Conservation (phyloP, 352 stramenopile genomes). For the Phytopythium boreale region DNA sequence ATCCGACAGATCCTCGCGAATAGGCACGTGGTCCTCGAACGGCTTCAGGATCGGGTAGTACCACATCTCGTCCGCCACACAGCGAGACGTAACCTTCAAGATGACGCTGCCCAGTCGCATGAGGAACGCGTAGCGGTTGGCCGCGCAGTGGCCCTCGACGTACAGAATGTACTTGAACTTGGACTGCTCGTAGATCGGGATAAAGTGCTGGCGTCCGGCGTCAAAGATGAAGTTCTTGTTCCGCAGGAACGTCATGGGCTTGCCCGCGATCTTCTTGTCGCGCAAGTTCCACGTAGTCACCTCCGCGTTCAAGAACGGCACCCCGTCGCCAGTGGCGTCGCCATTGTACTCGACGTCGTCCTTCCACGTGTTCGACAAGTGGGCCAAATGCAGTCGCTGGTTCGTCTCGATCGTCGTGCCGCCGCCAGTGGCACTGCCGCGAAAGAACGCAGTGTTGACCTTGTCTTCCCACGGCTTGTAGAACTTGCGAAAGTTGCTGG, state of each 20-base stretch:
- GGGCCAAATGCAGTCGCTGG: slow-evolving; percentile 92
- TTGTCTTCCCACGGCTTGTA: slow-evolving; percentile 95
- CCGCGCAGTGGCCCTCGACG: slow-evolving; percentile 96
- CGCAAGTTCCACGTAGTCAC: slow-evolving; percentile 96
- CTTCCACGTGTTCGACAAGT: slow-evolving; percentile 94
- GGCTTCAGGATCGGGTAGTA: slow-evolving; percentile 95
- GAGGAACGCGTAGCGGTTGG: slow-evolving; percentile 98
- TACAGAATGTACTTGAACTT: slow-evolving; percentile 98
- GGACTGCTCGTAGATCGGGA: slow-evolving; percentile 97
- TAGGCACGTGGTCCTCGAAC: slow-evolving; percentile 97
- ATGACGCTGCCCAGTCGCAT: slow-evolving; percentile 98
- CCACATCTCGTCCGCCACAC: slow-evolving; percentile 97
- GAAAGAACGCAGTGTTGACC: slow-evolving; percentile 97
- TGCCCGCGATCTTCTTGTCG: slow-evolving; percentile 95
- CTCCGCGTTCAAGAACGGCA: slow-evolving; percentile 95
- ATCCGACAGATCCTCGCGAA: slow-evolving; percentile 96
- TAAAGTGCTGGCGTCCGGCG: slow-evolving; percentile 94
- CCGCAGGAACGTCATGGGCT: slow-evolving; percentile 94
- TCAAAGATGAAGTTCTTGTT: slow-evolving; percentile 81
- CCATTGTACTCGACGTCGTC: slow-evolving; percentile 86
- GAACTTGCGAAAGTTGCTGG: slow-evolving; percentile 97
- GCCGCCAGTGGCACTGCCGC: slow-evolving; percentile 94
- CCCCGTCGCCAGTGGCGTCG: slow-evolving; percentile 34
- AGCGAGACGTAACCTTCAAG: slow-evolving; percentile 92
- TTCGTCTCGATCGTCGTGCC: slow-evolving; percentile 96